A percentile compares a stretch with the other conserved stretches of the same genome.
Evolutionary conservation across 345 rosid species (phyloP).

Genomic region (Citrus maxima): DNA sequence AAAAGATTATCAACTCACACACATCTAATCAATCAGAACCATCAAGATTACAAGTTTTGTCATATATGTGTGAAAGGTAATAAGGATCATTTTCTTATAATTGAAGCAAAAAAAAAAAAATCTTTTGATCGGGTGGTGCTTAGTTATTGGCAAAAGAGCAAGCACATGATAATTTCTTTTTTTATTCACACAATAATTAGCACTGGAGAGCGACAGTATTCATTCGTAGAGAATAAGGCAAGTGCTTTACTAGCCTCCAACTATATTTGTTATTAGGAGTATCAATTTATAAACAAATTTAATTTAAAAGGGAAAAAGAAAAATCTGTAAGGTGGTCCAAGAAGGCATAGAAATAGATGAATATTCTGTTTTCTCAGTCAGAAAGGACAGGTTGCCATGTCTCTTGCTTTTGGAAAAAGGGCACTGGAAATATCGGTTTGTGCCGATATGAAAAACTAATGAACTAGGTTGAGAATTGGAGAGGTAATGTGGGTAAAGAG

Average conservation of each 20-base stretch:
- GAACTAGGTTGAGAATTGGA: conserved; percentile 1
- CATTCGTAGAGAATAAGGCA: conserved; percentile 27
- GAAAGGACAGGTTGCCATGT: conserved; percentile 21
- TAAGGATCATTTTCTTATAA: conserved; percentile 22
- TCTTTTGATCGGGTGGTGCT: neutral
- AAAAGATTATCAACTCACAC: conserved; percentile 4
- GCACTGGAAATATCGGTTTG: neutral
- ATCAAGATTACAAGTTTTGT: conserved; percentile 12
- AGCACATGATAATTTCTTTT: neutral
- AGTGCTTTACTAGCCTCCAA: neutral
- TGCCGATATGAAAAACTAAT: neutral
- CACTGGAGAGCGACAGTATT: conserved; percentile 12
- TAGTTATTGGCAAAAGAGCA: neutral
- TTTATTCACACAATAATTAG: conserved; percentile 15
- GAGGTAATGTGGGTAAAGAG: neutral
- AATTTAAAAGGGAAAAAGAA: neutral
- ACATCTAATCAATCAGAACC: conserved; percentile 17
- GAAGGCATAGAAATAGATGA: neutral
- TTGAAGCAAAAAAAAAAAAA: conserved; percentile 10
- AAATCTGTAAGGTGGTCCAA: conserved; percentile 9
- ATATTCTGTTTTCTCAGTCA: neutral
- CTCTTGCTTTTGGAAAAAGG: conserved; percentile 29
- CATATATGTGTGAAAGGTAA: neutral
- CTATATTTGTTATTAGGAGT: neutral
- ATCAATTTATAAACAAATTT: too few relatives aligned